Conservation (phyloP, 129 eudicot species). For the Lonicera japonica region DNA sequence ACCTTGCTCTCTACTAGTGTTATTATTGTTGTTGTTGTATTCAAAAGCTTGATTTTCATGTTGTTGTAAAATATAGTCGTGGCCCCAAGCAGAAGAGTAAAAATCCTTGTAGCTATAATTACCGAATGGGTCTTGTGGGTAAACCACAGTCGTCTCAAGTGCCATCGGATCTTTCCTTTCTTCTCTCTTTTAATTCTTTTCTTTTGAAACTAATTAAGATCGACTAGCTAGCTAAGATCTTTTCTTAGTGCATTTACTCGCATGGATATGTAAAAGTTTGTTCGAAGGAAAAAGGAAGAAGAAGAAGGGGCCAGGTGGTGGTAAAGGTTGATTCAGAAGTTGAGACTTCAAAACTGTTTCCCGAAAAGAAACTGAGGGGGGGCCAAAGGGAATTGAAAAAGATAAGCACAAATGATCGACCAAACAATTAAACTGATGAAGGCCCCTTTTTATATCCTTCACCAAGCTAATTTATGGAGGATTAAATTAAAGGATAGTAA, state of each 20-base stretch:
- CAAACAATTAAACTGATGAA: slow-evolving; percentile 20
- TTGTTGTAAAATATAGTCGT: slow-evolving; percentile 19
- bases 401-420: slow-evolving; percentile 18
- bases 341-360: neutral
- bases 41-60: slow-evolving; percentile 12
- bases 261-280: neutral
- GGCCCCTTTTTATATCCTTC: slow-evolving; percentile 15
- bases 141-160: slow-evolving; percentile 37
- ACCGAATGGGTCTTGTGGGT: slow-evolving; percentile 42
- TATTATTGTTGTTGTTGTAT: slow-evolving; percentile 7
- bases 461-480: no score
- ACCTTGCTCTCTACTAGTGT: neutral
- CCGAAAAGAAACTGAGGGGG: no score
- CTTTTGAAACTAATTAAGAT: no score
- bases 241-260: no score
- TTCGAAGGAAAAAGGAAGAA: neutral
- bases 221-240: no score
- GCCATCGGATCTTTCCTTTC: slow-evolving; percentile 33
- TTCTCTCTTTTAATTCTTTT: no score
- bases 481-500: neutral
- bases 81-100: slow-evolving; percentile 8
- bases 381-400: neutral
- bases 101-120: slow-evolving; percentile 18
- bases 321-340: neutral
- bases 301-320: neutral